Conservation (phyloP, 116 monocot species). For the Zostera marina region DNA sequence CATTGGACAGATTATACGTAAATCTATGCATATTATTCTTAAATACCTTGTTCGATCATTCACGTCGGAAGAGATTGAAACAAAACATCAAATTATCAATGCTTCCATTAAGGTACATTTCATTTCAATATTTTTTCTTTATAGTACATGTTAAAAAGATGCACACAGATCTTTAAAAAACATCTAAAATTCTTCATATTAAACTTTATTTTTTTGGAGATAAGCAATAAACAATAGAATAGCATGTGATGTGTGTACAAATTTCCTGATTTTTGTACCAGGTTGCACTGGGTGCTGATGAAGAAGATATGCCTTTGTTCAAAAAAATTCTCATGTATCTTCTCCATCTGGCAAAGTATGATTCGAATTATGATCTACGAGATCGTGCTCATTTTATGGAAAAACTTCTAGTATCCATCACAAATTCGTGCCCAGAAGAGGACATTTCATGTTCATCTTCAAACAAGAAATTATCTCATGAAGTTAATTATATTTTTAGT, state of each 20-base stretch:
- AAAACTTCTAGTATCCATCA: slow-evolving; percentile 24
- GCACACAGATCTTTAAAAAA: too few species aligned
- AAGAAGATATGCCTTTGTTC: slow-evolving; percentile 22
- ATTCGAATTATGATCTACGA: slow-evolving; percentile 64
- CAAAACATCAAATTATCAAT: slow-evolving; percentile 91
- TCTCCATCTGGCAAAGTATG: slow-evolving; percentile 64
- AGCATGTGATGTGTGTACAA: slow-evolving; percentile 14
- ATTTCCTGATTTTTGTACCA: slow-evolving; percentile 16
- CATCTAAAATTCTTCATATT: not conserved
- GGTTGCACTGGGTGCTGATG: slow-evolving; percentile 13
- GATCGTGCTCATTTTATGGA: slow-evolving; percentile 63
- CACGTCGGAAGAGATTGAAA: slow-evolving; percentile 53
- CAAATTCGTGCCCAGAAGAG: slow-evolving; percentile 7
- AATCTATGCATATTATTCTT: slow-evolving; percentile 35
- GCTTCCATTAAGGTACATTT: slow-evolving; percentile 52
- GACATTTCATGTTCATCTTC: slow-evolving; percentile 5
- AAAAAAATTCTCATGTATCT: slow-evolving; percentile 47
- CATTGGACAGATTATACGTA: slow-evolving; percentile 49
- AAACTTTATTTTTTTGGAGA: not conserved
- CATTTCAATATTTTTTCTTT: not conserved
- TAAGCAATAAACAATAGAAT: not conserved
- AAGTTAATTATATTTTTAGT: slow-evolving; percentile 29
- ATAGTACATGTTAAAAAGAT: not conserved
- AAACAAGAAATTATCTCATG: slow-evolving; percentile 9
- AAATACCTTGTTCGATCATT: slow-evolving; percentile 76